Conservation (phyloP, 345 rosid species). For the Eutrema japonicum region DNA sequence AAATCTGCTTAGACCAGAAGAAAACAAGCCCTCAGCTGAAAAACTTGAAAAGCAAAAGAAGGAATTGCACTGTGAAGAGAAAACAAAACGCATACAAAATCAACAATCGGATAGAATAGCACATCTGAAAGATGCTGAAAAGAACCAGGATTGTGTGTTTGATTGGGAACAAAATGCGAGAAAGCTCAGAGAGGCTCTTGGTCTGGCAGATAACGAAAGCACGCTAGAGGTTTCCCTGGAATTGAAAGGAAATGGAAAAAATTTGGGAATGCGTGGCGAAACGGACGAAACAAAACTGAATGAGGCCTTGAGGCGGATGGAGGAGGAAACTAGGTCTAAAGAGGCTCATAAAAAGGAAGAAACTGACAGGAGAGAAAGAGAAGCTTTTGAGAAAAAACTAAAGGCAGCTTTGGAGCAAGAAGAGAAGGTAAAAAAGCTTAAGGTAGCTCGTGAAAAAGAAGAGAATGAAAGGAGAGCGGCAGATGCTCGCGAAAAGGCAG, state of each 20-base stretch:
- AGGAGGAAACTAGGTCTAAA: constrained; percentile 42
- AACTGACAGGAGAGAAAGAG: constrained; percentile 42
- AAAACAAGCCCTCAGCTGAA: constrained; percentile 41
- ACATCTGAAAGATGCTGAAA: constrained; percentile 25
- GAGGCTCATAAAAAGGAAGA: constrained; percentile 39
- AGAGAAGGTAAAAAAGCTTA: constrained; percentile 40
- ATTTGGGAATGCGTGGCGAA: background rate
- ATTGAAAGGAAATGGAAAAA: constrained; percentile 35
- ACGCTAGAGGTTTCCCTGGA: constrained; percentile 40
- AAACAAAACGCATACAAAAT: constrained; percentile 35
- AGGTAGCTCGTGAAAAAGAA: constrained; percentile 39
- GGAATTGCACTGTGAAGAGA: constrained; percentile 40
- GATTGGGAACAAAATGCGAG: constrained; percentile 47
- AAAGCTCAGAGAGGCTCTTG: constrained; percentile 47
- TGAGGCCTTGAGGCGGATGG: constrained; percentile 43
- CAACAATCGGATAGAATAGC: constrained; percentile 23
- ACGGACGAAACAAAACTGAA: constrained; percentile 26
- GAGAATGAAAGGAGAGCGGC: constrained; percentile 48
- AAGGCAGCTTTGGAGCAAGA: constrained; percentile 45
- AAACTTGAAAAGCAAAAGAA: constrained; percentile 44
- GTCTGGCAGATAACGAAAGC: constrained; percentile 41
- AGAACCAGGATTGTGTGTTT: constrained; percentile 38
- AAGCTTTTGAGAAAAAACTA: constrained; percentile 39
- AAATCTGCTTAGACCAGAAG: constrained; percentile 47
- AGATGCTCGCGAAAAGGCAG: constrained; percentile 45